Base-by-base conservation (phyloP, 345 rosid species). In the Euphorbia pulcherrima region DNA sequence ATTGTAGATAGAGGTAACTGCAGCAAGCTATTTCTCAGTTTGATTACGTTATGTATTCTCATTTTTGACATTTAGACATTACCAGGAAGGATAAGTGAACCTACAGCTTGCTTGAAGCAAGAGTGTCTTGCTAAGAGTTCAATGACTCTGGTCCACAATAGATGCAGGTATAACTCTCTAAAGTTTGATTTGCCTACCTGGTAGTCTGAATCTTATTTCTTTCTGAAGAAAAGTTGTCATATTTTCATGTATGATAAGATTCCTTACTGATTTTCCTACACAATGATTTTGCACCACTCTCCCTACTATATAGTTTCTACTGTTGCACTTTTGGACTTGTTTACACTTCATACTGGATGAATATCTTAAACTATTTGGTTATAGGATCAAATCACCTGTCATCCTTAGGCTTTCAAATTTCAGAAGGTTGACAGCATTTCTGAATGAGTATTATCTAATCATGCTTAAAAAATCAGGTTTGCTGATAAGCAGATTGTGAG, bases 401-500 rank as follows among this genome's bases (percentile, higher is more conserved):
- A 24, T 23, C 61, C 23, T 0, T 9, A 29, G 30, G 17, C 28
- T 24, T 62, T 46, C 18, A 62, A 52, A 39, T 40, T 24, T n/a
- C 20, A 35, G 60, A 26, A 40, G 39, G 54, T 53, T 63, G 64
- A 23, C 2, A 53, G 2, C 37, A 57, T 23, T 65, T 23, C 69
- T 20, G 41, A 51, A 30, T 70, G 17, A 29, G 44, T 24, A 37
- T n/a, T 57, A 23, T 64, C 57, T 23, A 6, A 6, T 26, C 28
- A 18, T 68, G 52, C 51, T 52, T 41, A 40, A 13, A 56, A 68
- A 40, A 68, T 67, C 86, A 91, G 99, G 80, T 94, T 94, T 79
- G 92, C 91, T 0, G 97, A 94, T 80, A 94, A 89, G 96, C 97
- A 94, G 83, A 91, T 94, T 72, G 95, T 94, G 76, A 85, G 93